Base-by-base conservation (phyloP, 345 rosid genomes). In the Arabidopsis suecica region DNA sequence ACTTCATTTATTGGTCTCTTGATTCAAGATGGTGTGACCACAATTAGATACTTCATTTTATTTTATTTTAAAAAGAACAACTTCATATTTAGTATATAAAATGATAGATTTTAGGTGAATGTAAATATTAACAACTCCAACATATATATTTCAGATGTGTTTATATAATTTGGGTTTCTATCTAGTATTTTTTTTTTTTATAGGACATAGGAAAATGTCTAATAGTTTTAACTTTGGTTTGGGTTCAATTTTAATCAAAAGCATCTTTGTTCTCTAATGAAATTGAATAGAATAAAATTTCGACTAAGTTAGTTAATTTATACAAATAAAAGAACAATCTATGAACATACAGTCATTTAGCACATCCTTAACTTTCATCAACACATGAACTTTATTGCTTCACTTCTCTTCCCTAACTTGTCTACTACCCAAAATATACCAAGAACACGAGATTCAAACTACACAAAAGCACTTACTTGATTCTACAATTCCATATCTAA, bases 1-100 rank as follows among this genome's bases (percentile, higher is more conserved):
- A 51, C 51, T 32, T 49, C 41, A 61, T 49, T 38, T 61, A 49
- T 72, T 72, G 48, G 61, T 18, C 34, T 28, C 61, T 50, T 72
- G 69, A 61, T 61, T 18, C 13, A 62, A 60, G 60, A 20, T 16
- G 6, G 51, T 49, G 51, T 49, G 7, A 37, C 50, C 30, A 71
- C 32, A 48, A 7, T 23, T 41, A 25, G 8, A 13, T 13, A 45
- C 54, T 56, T 69, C 32, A 28, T 28, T 3, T 28, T 28, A 3
- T 28, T 4, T 28, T 28, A 28, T 4, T 3, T 3, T 3, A 28
- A 16, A 28, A 28, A 3, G 32, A 28, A 28, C 32, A 28, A 28
- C 32, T 28, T 28, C 73, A 53, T 53, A 58, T 9, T 34, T 36
- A 34, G 38, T 57, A 11, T 57, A 57, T 18, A n/a, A 49, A 36